These are phyloP conservation scores for Rubia yunnanensis DNA, from an alignment of 257 asterid genomes.

Conservation along the genomic window DNA sequence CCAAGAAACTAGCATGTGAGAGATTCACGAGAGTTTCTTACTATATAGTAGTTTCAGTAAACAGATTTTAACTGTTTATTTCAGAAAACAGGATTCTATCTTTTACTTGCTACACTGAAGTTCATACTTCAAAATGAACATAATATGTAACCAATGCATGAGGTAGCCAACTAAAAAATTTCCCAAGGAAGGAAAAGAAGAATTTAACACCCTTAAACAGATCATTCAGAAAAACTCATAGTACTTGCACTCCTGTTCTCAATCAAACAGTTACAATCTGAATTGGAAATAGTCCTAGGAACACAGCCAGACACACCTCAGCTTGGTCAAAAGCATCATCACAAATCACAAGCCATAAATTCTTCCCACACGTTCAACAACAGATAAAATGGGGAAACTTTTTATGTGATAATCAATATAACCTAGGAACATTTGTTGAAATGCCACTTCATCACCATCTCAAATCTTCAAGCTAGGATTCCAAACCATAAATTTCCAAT, in stretches of 20 bases:
- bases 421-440: neutral
- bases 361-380: neutral
- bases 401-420: neutral
- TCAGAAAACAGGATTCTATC: neutral
- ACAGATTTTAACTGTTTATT: neutral
- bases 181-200: neutral
- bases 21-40: neutral
- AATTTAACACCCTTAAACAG: neutral
- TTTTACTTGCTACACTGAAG: neutral
- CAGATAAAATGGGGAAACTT: neutral
- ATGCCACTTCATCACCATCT: neutral
- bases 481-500: neutral
- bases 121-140: neutral
- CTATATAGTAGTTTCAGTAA: neutral
- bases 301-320: neutral
- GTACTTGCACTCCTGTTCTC: neutral
- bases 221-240: neutral
- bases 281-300: neutral
- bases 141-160: neutral
- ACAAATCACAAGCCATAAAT: neutral
- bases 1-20: neutral
- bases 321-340: neutral
- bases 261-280: neutral
- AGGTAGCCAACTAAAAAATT: neutral
- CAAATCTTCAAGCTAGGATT: neutral